Evolutionary conservation across 345 rosid genomes (phyloP).

Genomic region (Syzygium jambos): DNA sequence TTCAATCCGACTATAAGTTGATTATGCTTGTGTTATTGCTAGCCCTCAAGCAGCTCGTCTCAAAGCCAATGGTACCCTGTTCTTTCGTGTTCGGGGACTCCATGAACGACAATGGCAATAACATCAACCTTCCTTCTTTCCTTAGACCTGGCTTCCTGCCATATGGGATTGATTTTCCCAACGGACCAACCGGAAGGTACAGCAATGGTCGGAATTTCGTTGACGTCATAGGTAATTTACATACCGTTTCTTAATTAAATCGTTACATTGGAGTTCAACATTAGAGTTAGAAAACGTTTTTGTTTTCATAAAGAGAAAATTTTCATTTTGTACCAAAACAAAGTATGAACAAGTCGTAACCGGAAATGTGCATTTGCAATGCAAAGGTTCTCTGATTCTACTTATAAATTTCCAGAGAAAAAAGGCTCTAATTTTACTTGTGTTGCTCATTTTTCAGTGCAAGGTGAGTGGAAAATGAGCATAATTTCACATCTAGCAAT

Average conservation of each 20-base stretch:
- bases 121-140: slow-evolving; percentile 1
- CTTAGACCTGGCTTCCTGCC: slow-evolving; percentile 6
- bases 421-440: too few species aligned
- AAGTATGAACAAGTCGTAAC: too few species aligned
- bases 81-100: slow-evolving; percentile 28
- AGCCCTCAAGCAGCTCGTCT: neutral
- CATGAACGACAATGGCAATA: slow-evolving; percentile 12
- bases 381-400: too few species aligned
- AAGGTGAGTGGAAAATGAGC: too few species aligned
- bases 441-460: too few species aligned
- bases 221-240: neutral
- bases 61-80: slow-evolving; percentile 10
- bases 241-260: neutral
- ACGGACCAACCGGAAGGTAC: slow-evolving; percentile 18
- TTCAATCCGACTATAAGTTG: neutral
- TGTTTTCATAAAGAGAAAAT: too few species aligned
- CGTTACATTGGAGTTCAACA: too few species aligned
- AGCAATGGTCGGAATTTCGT: slow-evolving; percentile 9
- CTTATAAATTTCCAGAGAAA: too few species aligned
- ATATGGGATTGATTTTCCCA: slow-evolving; percentile 13
- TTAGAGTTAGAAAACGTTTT: too few species aligned
- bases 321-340: too few species aligned
- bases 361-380: too few species aligned
- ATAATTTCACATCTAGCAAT: neutral
- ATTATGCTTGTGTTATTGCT: neutral